phyloP scores from a whole-genome alignment of 2,329 filamentous ascomycete species.

The Cladobotryum protrusum region DNA sequence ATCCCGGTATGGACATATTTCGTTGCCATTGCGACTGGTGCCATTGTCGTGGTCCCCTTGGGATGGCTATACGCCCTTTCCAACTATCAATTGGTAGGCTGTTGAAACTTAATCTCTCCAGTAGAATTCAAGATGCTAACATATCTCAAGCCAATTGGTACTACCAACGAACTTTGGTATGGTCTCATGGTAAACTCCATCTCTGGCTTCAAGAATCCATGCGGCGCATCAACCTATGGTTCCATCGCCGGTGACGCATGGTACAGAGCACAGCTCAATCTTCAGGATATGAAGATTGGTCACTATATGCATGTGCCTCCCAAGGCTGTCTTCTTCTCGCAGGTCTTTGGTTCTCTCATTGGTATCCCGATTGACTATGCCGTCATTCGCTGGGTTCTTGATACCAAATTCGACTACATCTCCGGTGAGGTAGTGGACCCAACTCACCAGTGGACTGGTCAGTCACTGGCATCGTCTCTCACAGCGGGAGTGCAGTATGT shows the following conservation, averaged over 20 bases:
- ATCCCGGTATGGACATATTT: constrained; percentile 57
- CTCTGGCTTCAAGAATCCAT: constrained; percentile 46
- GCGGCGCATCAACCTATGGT: constrained; percentile 52
- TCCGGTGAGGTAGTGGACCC: constrained; percentile 46
- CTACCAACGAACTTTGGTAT: constrained; percentile 54
- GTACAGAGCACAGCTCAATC: constrained; percentile 52
- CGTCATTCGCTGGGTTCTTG: constrained; percentile 54
- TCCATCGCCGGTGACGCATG: constrained; percentile 56
- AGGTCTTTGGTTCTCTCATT: constrained; percentile 52
- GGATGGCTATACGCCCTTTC: constrained; percentile 55
- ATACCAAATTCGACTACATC: constrained; percentile 50
- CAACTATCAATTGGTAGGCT: constrained; percentile 38
- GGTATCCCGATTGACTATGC: constrained; percentile 57
- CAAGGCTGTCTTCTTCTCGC: constrained; percentile 53
- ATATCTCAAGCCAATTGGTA: constrained; percentile 39
- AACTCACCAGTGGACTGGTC: constrained; percentile 56
- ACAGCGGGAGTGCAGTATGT: constrained; percentile 56
- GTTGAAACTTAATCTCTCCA: background rate
- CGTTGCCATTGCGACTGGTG: constrained; percentile 49
- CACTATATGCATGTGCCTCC: constrained; percentile 59
- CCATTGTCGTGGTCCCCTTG: constrained; percentile 49
- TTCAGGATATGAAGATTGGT: constrained; percentile 59
- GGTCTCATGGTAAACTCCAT: constrained; percentile 52
- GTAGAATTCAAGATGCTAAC: background rate
- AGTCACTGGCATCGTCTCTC: constrained; percentile 43